These are phyloP conservation scores for Backusella circina DNA, from an alignment of 192 early-diverging fungal genomes.

Conservation along the genomic window DNA sequence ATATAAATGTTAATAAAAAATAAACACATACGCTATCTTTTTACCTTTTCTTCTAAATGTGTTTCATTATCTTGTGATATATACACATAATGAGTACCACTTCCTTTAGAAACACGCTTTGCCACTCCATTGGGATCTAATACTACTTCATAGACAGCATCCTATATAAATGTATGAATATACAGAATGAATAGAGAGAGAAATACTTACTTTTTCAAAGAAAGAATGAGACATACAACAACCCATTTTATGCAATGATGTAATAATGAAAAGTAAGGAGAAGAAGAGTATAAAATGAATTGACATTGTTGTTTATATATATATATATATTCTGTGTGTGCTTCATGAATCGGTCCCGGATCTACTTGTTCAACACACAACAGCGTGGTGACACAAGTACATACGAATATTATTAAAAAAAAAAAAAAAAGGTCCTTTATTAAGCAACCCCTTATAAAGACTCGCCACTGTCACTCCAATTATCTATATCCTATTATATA, in stretches of 20 bases:
- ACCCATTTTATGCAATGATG: constrained; percentile 14
- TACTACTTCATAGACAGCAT: constrained; percentile 26
- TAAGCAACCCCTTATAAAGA: not conserved
- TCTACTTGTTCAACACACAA: not conserved
- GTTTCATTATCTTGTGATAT: constrained; percentile 24
- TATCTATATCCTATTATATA: constrained; percentile 32
- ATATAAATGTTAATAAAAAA: not conserved
- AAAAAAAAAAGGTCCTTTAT: not conserved
- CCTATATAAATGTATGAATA: not conserved
- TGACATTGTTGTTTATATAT: not conserved
- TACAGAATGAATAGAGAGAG: not conserved
- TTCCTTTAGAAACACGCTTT: constrained; percentile 24
- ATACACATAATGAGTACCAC: constrained; percentile 32
- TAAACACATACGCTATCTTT: not conserved
- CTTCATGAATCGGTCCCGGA: constrained; percentile 8
- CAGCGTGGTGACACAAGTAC: not conserved
- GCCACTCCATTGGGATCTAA: constrained; percentile 28
- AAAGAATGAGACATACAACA: constrained; percentile 17
- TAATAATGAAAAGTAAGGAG: not conserved
- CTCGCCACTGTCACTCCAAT: constrained; percentile 49
- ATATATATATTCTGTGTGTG: not conserved
- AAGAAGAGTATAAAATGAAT: not conserved
- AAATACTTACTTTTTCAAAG: not conserved
- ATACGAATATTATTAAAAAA: not conserved
- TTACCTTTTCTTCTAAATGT: constrained; percentile 29